Conservation (phyloP, 208 protist genomes). For the Herpetomonas tarakana region DNA sequence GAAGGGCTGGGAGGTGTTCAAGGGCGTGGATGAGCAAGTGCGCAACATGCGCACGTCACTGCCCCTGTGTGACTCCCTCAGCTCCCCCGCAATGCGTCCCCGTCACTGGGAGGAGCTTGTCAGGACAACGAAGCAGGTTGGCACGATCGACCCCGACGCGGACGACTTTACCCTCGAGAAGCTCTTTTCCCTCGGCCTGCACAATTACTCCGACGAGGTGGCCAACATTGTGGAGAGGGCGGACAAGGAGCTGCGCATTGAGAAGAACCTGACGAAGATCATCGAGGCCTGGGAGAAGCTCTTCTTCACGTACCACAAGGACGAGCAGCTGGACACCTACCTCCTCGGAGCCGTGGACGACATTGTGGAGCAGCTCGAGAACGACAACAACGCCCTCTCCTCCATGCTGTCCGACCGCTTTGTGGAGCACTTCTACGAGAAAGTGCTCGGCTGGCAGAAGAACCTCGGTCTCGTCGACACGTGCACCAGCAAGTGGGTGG, state of each 20-base stretch:
- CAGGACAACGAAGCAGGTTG: constrained; percentile 88
- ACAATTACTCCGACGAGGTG: constrained; percentile 97
- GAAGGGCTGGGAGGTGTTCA: constrained; percentile 93
- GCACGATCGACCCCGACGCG: constrained; percentile 86
- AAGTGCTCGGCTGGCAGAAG: constrained; percentile 95
- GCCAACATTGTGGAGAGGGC: constrained; percentile 97
- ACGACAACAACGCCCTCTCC: constrained; percentile 94
- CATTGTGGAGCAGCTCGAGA: constrained; percentile 95
- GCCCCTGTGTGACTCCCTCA: constrained; percentile 90
- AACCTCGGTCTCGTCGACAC: constrained; percentile 95
- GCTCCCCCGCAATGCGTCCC: constrained; percentile 93
- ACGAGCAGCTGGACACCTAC: constrained; percentile 85
- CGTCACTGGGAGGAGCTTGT: constrained; percentile 96
- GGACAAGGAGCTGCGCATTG: constrained; percentile 96
- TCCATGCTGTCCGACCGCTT: constrained; percentile 96
- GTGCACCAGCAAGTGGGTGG: constrained; percentile 94
- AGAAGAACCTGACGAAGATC: constrained; percentile 96
- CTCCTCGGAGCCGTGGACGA: constrained; percentile 93
- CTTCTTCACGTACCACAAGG: constrained; percentile 88
- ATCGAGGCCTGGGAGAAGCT: constrained; percentile 94
- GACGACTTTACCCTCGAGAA: constrained; percentile 94
- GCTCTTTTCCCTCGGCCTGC: constrained; percentile 95
- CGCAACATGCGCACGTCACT: constrained; percentile 95
- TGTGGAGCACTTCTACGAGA: constrained; percentile 96
- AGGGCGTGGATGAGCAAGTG: constrained; percentile 91